phyloP scores from a whole-genome alignment of 495 filamentous ascomycete species.

The Aspergillus campestris region DNA sequence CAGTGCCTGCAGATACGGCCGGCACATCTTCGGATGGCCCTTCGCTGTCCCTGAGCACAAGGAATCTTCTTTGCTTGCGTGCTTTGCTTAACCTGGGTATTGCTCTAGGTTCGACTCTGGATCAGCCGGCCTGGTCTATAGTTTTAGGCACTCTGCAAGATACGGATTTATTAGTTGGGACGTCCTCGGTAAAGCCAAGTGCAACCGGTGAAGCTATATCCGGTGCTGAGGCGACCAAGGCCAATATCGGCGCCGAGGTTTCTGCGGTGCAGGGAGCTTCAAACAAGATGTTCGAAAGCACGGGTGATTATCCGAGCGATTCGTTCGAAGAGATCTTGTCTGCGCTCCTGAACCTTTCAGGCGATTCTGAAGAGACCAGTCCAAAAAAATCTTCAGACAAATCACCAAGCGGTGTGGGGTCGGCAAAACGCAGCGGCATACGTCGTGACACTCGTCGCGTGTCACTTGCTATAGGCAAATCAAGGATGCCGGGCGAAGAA shows the following conservation, averaged over 20 bases:
- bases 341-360: conserved; percentile 61
- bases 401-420: conserved; percentile 9
- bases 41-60: conserved; percentile 59
- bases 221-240: conserved; percentile 40
- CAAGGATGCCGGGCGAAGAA: conserved; percentile 39
- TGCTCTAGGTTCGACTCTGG: conserved; percentile 81
- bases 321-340: conserved; percentile 71
- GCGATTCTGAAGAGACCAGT: conserved; percentile 25
- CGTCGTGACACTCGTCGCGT: conserved; percentile 56
- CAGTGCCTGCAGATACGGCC: conserved; percentile 14
- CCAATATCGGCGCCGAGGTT: conserved; percentile 67
- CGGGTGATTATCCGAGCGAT: conserved; percentile 72
- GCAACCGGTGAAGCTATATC: conserved; percentile 18
- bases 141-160: conserved; percentile 85
- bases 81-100: conserved; percentile 92
- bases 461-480: conserved; percentile 35
- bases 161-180: conserved; percentile 76
- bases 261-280: conserved; percentile 85
- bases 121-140: conserved; percentile 73
- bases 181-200: conserved; percentile 33
- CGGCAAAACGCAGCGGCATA: conserved; percentile 24
- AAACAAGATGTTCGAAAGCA: conserved; percentile 80
- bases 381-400: conserved; percentile 22
- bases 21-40: conserved; percentile 14
- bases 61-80: conserved; percentile 82